Evolutionary conservation across 1,284 basidiomycete genomes (phyloP), one percentile per base, ranked within the genome.

Genomic region (Cerrena zonata): DNA sequence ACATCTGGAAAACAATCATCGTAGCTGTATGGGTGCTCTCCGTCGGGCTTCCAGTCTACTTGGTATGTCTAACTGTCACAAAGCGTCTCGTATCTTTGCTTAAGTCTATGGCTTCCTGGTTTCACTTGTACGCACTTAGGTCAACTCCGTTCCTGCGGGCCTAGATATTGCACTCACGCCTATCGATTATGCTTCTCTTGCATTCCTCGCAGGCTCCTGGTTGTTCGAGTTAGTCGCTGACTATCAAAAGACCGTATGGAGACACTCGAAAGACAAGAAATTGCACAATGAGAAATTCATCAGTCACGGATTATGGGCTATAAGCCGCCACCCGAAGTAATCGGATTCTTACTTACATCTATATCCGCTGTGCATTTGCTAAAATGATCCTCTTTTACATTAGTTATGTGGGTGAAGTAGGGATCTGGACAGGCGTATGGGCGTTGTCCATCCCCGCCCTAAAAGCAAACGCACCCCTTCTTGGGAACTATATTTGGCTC

Each of bases 341-440:
- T 76, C 66, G 48, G 7, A 52, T 30, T 27, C 19, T 24, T 39
- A 12, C 13, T 41, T n/a, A 25, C 47, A 18, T 45, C 49, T 45
- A 25, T 21, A 19, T 22, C 43, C 22, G 5, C 21, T 34, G 30
- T 10, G 30, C 24, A 30, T n/a, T 40, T 30, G 21, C 49, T 23
- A 37, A 42, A 34, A 24, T 55, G 27, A 27, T 47, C 45, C 27
- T 45, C n/a, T 34, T 46, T 42, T 3, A 36, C 45, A 30, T 21
- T 56, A 88, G 85, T 69, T 90, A 91, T 64, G 77, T 89, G 30
- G 87, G 84, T 22, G 89, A 91, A 69, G 75, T 90, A 11, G 79
- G 83, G 2, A 72, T 91, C 18, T 89, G 86, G 81, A 76, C 77
- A 2, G 84, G 84, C 10, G 82, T 89, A 24, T 88, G 80, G 73